These are phyloP conservation scores for Geopyxis carbonaria DNA, from an alignment of 495 filamentous ascomycete species.

Conservation along the genomic window DNA sequence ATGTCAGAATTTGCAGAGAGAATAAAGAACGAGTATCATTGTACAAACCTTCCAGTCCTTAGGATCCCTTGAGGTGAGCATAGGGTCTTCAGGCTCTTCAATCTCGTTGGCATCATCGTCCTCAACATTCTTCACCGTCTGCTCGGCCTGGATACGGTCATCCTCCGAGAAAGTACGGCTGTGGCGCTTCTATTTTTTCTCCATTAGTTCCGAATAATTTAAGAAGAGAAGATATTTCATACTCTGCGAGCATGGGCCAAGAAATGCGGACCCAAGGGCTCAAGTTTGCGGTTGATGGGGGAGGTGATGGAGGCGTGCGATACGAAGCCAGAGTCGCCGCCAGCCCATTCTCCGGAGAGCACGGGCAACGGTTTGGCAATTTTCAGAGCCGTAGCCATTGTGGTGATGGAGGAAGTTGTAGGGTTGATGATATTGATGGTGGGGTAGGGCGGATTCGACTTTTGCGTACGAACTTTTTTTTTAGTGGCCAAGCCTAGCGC, in stretches of 20 bases:
- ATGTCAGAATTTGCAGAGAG: slow-evolving; percentile 14
- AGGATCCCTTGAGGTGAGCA: slow-evolving; percentile 79
- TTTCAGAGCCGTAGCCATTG: slow-evolving; percentile 4
- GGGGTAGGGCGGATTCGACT: not conserved
- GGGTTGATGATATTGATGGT: not conserved
- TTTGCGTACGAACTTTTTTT: slow-evolving; percentile 6
- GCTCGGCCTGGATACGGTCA: slow-evolving; percentile 86
- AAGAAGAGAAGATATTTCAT: slow-evolving; percentile 20
- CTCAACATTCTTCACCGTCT: slow-evolving; percentile 88
- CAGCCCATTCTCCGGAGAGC: slow-evolving; percentile 62
- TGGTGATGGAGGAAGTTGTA: not conserved
- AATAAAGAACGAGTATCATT: not conserved
- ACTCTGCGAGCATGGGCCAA: slow-evolving; percentile 90
- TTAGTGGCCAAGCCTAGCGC: not conserved
- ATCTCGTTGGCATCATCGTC: slow-evolving; percentile 78
- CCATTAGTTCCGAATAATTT: slow-evolving; percentile 20
- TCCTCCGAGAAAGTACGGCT: slow-evolving; percentile 97
- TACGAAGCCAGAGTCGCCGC: slow-evolving; percentile 88
- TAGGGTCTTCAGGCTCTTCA: slow-evolving; percentile 76
- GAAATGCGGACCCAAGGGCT: slow-evolving; percentile 94
- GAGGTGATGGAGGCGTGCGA: slow-evolving; percentile 27
- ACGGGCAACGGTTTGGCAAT: slow-evolving; percentile 40
- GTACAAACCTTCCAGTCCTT: slow-evolving; percentile 93
- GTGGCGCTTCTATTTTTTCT: slow-evolving; percentile 51
- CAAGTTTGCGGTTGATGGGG: slow-evolving; percentile 35